Evolutionary conservation across 371 early-diverging fungal species (phyloP), one percentile per base, ranked within the genome.

Genomic region (Batrachochytrium dendrobatidis): DNA sequence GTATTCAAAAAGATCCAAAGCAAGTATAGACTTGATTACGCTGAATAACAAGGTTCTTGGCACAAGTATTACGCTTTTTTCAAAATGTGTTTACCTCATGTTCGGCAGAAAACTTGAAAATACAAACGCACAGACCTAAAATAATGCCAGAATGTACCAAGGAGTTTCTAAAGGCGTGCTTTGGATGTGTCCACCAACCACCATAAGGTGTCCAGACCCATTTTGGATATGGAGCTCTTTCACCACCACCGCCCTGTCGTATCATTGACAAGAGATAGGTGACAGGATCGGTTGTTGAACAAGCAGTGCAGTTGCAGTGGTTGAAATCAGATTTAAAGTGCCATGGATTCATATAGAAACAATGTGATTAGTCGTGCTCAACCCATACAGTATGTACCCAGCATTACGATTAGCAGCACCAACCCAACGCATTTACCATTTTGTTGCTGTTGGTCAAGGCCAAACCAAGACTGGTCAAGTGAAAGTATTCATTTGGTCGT

Each of bases 131-230:
- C 24, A 85, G 69, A 12, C 79, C 81, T 10, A 80, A 61, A 61
- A 87, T 78, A 34, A 85, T 89, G 18, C 79, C 61, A 12, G 80
- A 84, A 31, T 84, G 85, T 56, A 91, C 77, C 44, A 79, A 67
- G 3, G 89, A 84, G 83, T 93, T 93, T 59, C 85, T 65, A 69
- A 85, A 85, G 83, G 84, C 85, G 68, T 80, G 75, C 67, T 86
- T 86, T 45, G 94, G 92, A 68, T 83, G 81, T 6, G 87, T 76
- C 89, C 90, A 90, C 92, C 92, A 93, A 52, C 91, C 94, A 68
- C 94, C 92, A 45, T 87, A 63, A 63, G 86, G 87, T 39, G 87
- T 81, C 86, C 86, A 86, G 60, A 81, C 84, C 68, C 80, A 78
- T 67, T 79, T 77, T 59, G 83, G 84, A 69, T 83, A 81, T 52